phyloP scores from a whole-genome alignment of 176 grass and related monocot genomes.

The Puya raimondii region DNA sequence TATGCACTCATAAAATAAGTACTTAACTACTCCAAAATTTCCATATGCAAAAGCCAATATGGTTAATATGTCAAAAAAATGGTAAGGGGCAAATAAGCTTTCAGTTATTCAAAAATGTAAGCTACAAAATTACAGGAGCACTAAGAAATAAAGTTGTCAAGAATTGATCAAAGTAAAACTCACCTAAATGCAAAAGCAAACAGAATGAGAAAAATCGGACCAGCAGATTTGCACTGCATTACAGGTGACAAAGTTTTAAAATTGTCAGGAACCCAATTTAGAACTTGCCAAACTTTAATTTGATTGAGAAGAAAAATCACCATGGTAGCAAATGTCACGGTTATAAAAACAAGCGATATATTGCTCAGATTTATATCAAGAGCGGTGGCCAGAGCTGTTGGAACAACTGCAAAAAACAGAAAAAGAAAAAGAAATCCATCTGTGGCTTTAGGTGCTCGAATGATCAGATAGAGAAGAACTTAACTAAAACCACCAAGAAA shows the following conservation, averaged over 20 bases:
- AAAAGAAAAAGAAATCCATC: too few relatives aligned
- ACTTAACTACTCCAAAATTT: too few relatives aligned
- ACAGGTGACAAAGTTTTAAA: slow-evolving; percentile 21
- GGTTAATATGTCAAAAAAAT: too few relatives aligned
- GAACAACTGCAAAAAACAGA: slow-evolving; percentile 58
- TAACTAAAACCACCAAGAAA: too few relatives aligned
- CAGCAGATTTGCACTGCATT: slow-evolving; percentile 92
- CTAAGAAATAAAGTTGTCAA: slow-evolving; percentile 7
- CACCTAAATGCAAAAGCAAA: slow-evolving; percentile 98
- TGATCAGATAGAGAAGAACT: too few relatives aligned
- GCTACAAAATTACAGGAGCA: background rate
- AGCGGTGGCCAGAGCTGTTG: slow-evolving; percentile 86
- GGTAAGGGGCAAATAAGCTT: too few relatives aligned
- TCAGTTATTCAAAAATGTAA: too few relatives aligned
- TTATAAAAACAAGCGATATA: slow-evolving; percentile 92
- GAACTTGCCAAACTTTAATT: slow-evolving; percentile 8
- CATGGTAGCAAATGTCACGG: slow-evolving; percentile 99
- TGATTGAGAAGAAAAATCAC: slow-evolving; percentile 39
- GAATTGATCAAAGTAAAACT: background rate
- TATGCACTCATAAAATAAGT: too few relatives aligned
- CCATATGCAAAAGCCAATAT: too few relatives aligned
- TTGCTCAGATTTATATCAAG: slow-evolving; percentile 97
- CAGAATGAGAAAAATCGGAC: slow-evolving; percentile 88
- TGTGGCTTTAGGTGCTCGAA: too few relatives aligned
- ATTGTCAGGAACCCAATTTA: slow-evolving; percentile 8